phyloP scores from a whole-genome alignment of 805 yeast genomes.

The Suhomyces xylopsoci region DNA sequence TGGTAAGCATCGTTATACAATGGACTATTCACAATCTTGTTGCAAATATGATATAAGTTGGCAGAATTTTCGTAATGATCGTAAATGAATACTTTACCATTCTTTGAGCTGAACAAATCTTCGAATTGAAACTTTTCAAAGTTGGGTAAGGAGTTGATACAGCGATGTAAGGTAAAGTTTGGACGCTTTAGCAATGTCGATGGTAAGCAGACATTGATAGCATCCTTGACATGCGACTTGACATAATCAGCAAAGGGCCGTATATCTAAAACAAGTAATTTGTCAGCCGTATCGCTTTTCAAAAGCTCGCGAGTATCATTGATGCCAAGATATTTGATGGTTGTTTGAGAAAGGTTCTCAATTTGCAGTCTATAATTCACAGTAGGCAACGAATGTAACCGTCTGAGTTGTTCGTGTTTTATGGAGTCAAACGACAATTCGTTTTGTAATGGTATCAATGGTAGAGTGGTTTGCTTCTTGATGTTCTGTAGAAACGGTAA shows the following conservation, averaged over 20 bases:
- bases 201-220: slow-evolving; percentile 82
- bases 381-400: slow-evolving; percentile 18
- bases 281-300: slow-evolving; percentile 4
- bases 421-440: slow-evolving; percentile 16
- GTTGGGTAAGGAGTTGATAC: slow-evolving; percentile 57
- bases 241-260: slow-evolving; percentile 77
- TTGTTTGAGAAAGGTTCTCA: slow-evolving; percentile 16
- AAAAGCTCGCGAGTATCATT: slow-evolving; percentile 15
- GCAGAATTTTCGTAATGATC: slow-evolving; percentile 41
- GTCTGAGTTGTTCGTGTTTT: slow-evolving; percentile 22
- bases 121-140: slow-evolving; percentile 47
- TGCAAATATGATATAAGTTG: slow-evolving; percentile 46
- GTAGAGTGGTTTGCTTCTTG: slow-evolving; percentile 20
- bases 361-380: slow-evolving; percentile 21
- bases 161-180: slow-evolving; percentile 62
- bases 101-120: slow-evolving; percentile 24
- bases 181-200: slow-evolving; percentile 80
- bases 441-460: slow-evolving; percentile 14
- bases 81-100: slow-evolving; percentile 33
- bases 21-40: slow-evolving; percentile 43
- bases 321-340: slow-evolving; percentile 16
- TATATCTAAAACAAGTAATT: slow-evolving; percentile 60
- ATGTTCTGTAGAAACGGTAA: slow-evolving; percentile 3
- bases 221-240: slow-evolving; percentile 50
- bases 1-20: slow-evolving; percentile 17